Percentiles rank a stretch among this genome's conserved stretches.
phyloP scores from a whole-genome alignment of 441 rosid species.

The Aleurites moluccanus region DNA sequence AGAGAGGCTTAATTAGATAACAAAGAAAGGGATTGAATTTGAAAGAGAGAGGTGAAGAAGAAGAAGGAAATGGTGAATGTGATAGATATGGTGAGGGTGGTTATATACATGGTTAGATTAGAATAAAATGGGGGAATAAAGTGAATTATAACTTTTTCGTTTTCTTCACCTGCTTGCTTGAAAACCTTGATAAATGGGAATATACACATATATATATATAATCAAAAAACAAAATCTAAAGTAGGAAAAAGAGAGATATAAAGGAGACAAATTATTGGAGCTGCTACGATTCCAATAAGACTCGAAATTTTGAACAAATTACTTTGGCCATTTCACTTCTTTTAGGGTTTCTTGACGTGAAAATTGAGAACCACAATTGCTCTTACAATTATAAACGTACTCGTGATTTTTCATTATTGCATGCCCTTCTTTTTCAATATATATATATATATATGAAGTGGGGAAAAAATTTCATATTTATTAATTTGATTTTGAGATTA shows the following conservation, averaged over 20 bases:
- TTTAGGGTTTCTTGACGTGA: constrained; percentile 29
- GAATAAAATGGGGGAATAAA: constrained; percentile 14
- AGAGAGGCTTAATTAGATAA: neutral
- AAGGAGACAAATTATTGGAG: constrained; percentile 35
- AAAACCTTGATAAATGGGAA: constrained; percentile 54
- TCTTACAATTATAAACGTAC: neutral
- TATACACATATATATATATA: neutral
- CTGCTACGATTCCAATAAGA: constrained; percentile 50
- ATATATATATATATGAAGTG: too few relatives aligned
- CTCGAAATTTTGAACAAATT: constrained; percentile 28
- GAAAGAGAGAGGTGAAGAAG: neutral
- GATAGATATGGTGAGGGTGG: constrained; percentile 23
- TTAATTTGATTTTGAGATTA: too few relatives aligned
- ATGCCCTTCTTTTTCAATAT: neutral
- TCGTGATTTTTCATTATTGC: neutral
- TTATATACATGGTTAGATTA: constrained; percentile 42
- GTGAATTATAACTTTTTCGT: constrained; percentile 15
- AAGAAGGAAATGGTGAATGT: neutral
- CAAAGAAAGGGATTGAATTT: neutral
- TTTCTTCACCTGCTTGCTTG: constrained; percentile 49
- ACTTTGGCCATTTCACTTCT: constrained; percentile 29
- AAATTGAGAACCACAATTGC: neutral
- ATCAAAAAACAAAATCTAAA: constrained; percentile 29
- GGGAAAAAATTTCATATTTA: too few relatives aligned
- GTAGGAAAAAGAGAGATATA: constrained; percentile 35